Evolutionary conservation across 495 filamentous ascomycete genomes (phyloP), one percentile per base, ranked within the genome.

Genomic region (Cercophora samala): DNA sequence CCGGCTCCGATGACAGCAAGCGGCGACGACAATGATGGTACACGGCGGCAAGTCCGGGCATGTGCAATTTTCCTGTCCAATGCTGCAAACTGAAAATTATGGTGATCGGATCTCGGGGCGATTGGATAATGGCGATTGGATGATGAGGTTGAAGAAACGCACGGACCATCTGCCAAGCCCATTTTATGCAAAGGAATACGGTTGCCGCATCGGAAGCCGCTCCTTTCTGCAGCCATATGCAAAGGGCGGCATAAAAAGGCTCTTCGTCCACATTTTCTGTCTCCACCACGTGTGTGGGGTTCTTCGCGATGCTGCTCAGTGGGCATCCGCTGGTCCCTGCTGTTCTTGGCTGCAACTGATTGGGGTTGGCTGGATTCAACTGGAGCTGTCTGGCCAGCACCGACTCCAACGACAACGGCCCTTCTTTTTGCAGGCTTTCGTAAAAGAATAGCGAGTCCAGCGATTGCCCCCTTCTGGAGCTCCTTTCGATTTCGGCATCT

Each of bases 81-180:
- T 60, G 22, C 58, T 25, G 17, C 17, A 29, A 8, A 25, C n/a
- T 25, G 19, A 62, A n/a, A 37, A 62, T 37, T 19, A 62, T 18
- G 60, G 4, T 23, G 60, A 62, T 62, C 60, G 60, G 60, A 62
- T 62, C 60, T 62, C 60, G 60, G 60, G 24, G 18, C 4, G 19
- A 19, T 60, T 60, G 19, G 29, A 29, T 62, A 42, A 62, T 46
- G 60, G 60, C 60, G 60, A 62, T n/a, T 25, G 26, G 26, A 8
- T 5, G 58, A 18, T 60, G 17, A 11, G 4, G 24, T 62, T 62
- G n/a, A n/a, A 17, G 0, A 29, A 15, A 8, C 19, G 24, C 60
- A 29, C 23, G 9, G 18, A 11, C 18, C n/a, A 62, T 3, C 8
- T 17, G 60, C 53, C 53, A 56, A 56, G 53, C 17, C n/a, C 3